Base-by-base conservation (phyloP, 768 basidiomycete genomes). In the Agrocybe pediades region DNA sequence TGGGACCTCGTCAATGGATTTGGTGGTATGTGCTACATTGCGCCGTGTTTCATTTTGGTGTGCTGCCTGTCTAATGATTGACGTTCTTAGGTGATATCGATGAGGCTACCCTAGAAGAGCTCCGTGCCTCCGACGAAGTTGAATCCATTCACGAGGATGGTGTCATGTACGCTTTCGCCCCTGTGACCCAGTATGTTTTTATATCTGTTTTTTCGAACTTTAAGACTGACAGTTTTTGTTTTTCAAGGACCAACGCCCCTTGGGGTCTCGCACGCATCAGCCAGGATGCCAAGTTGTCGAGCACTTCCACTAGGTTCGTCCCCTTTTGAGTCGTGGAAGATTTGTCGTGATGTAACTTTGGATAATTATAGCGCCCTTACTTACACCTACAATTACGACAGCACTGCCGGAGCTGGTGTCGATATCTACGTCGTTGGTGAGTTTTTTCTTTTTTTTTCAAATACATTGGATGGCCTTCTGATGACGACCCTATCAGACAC, bases 391-490 rank as follows among this genome's bases (percentile, higher is more conserved):
- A 67, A 59, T 3, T 75, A 69, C 53, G 64, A 71, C 41, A 49
- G 53, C 25, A 46, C 65, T 25, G 72, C 66, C 9, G 73, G 73
- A 21, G 36, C 51, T 20, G 72, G 71, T n/a, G 74, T 73, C 26
- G 73, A 74, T 57, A 68, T 80, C 55, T 78, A 76, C 55, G 57
- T 78, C 47, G 62, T 79, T 51, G 78, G 74, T 73, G 25, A 49
- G 65, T 54, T n/a, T 8, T 6, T 24, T 19, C 24, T 8, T 49
- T 23, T 8, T 8, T n/a, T n/a, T n/a, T n/a, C n/a, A n/a, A 33
- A 23, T 41, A 9, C 39, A 16, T 5, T 16, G 11, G 17, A n/a
- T 20, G 13, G 9, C 17, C 27, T 49, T 41, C 29, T 27, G 26
- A 30, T 29, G 33, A 7, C 26, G 16, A 33, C 36, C 51, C 21